These are phyloP conservation scores for Vanilla planifolia DNA, from an alignment of 106 monocot species.

Conservation along the genomic window DNA sequence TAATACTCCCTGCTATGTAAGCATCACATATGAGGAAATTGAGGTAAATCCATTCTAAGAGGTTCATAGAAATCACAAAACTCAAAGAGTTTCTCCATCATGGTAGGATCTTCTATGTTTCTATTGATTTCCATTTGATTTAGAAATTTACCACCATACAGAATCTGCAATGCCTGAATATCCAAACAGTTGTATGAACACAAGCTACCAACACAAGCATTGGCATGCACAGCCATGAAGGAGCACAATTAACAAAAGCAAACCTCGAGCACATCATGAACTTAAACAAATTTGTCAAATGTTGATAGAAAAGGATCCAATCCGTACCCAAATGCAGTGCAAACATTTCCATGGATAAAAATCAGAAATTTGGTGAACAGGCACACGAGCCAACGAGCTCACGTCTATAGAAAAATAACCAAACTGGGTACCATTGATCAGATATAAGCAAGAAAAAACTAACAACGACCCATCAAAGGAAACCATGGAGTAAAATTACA, in stretches of 20 bases:
- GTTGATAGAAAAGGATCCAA: background rate
- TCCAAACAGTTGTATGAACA: background rate
- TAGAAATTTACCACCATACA: background rate
- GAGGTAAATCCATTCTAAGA: too few relatives aligned
- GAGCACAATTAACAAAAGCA: background rate
- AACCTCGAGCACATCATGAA: background rate
- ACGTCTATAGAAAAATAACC: background rate
- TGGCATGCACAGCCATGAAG: background rate
- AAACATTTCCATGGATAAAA: constrained; percentile 1
- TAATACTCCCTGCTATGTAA: too few relatives aligned
- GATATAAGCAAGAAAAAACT: background rate
- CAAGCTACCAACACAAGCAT: background rate
- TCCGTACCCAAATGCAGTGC: constrained; percentile 1
- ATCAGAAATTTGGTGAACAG: background rate
- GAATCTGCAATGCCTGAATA: background rate
- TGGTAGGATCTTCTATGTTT: background rate
- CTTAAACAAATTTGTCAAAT: constrained; percentile 1
- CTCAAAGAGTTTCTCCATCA: background rate
- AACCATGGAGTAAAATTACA: background rate
- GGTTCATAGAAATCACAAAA: too few relatives aligned
- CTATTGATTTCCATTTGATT: background rate
- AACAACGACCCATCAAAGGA: constrained; percentile 6
- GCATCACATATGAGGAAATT: too few relatives aligned
- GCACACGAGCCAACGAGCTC: background rate
- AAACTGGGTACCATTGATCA: constrained; percentile 4